phyloP scores from a whole-genome alignment of 345 rosid genomes.

The Eutrema japonicum region DNA sequence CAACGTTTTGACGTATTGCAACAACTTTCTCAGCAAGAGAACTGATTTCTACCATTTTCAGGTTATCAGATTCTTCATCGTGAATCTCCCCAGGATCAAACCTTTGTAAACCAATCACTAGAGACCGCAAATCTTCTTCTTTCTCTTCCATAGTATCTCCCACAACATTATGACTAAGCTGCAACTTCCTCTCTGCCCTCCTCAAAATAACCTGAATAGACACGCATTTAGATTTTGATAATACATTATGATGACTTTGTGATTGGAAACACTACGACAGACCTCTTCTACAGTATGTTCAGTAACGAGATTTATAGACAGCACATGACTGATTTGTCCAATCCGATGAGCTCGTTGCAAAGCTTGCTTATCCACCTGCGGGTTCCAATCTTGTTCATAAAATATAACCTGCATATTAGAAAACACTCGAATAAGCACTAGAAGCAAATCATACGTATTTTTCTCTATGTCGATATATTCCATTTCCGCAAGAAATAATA shows the following conservation, averaged over 20 bases:
- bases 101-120: constrained; percentile 72
- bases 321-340: constrained; percentile 85
- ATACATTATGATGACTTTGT: constrained; percentile 10
- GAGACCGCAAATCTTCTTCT: constrained; percentile 63
- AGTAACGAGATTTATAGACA: constrained; percentile 79
- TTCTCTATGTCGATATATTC: neutral
- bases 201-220: constrained; percentile 70
- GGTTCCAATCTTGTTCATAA: constrained; percentile 98
- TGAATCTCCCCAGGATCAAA: constrained; percentile 60
- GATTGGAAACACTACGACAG: constrained; percentile 20
- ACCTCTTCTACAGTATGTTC: constrained; percentile 80
- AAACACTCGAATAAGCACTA: constrained; percentile 26
- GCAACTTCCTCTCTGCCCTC: constrained; percentile 81
- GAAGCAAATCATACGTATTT: neutral
- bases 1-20: constrained; percentile 56
- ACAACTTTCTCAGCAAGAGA: constrained; percentile 68
- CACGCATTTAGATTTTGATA: constrained; percentile 14
- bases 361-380: constrained; percentile 94
- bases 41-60: constrained; percentile 57
- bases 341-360: constrained; percentile 92
- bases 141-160: constrained; percentile 60
- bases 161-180: constrained; percentile 73
- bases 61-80: constrained; percentile 51
- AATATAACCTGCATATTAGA: constrained; percentile 64
- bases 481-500: neutral